phyloP scores from a whole-genome alignment of 192 early-diverging fungal genomes.

The Podila horticola region DNA sequence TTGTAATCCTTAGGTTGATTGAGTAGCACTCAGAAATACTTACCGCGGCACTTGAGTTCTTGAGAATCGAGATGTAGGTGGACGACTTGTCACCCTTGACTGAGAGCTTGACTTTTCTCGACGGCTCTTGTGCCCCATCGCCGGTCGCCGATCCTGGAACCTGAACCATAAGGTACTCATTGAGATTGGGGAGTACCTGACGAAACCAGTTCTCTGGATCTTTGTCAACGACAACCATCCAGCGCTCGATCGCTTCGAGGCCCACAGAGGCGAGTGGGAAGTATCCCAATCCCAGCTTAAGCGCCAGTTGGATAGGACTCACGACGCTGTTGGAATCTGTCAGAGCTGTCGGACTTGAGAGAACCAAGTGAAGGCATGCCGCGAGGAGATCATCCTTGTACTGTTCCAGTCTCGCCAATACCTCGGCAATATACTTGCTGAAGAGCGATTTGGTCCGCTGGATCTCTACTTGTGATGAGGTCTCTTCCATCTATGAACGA shows the following conservation, averaged over 20 bases:
- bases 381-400: slow-evolving; percentile 83
- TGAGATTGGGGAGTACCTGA: slow-evolving; percentile 67
- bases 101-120: slow-evolving; percentile 1
- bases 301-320: slow-evolving; percentile 68
- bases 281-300: slow-evolving; percentile 74
- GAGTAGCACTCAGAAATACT: background rate
- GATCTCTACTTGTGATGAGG: slow-evolving; percentile 3
- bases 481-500: background rate
- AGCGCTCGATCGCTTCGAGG: slow-evolving; percentile 69
- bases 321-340: slow-evolving; percentile 59
- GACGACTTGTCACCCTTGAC: background rate
- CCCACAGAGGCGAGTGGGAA: slow-evolving; percentile 69
- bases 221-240: slow-evolving; percentile 49
- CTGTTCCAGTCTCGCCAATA: slow-evolving; percentile 67
- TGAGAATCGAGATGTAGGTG: slow-evolving; percentile 15
- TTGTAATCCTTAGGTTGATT: too few species aligned
- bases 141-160: slow-evolving; percentile 21
- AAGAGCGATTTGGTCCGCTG: slow-evolving; percentile 55
- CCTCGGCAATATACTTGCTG: slow-evolving; percentile 65
- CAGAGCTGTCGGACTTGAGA: slow-evolving; percentile 68
- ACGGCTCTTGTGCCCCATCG: slow-evolving; percentile 8
- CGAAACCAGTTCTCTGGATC: slow-evolving; percentile 42
- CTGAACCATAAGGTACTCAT: slow-evolving; percentile 74
- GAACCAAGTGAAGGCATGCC: slow-evolving; percentile 71
- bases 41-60: slow-evolving; percentile 13